These are phyloP conservation scores for Kuraishia piskuri DNA, from an alignment of 805 yeast genomes.

Conservation along the genomic window DNA sequence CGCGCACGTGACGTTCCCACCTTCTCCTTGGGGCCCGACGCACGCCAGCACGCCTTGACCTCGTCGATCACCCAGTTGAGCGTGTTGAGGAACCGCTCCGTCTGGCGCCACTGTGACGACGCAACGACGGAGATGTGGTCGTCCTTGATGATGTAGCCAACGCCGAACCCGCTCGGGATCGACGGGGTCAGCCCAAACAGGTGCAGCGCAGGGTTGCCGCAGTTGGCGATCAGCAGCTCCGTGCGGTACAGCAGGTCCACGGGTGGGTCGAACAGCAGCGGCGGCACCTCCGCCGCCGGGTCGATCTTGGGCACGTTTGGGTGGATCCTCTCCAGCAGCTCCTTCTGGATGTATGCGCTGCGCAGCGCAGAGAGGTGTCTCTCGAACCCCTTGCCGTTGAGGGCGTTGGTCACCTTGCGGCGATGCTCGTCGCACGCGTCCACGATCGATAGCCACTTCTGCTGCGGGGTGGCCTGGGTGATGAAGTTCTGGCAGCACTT, in stretches of 20 bases:
- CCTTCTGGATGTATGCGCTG: constrained; percentile 43
- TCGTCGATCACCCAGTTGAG: constrained; percentile 41
- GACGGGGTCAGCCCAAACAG: constrained; percentile 56
- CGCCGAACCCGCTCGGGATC: constrained; percentile 48
- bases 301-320: constrained; percentile 29
- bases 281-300: constrained; percentile 24
- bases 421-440: constrained; percentile 46
- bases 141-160: constrained; percentile 46
- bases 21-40: constrained; percentile 3
- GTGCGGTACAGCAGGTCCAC: constrained; percentile 26
- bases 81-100: constrained; percentile 45
- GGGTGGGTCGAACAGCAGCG: constrained; percentile 34
- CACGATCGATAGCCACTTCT: constrained; percentile 41
- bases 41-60: constrained; percentile 28
- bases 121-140: constrained; percentile 42
- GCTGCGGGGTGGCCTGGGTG: constrained; percentile 36
- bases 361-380: constrained; percentile 61
- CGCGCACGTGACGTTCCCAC: constrained; percentile 6
- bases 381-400: constrained; percentile 62
- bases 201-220: constrained; percentile 53
- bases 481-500: constrained; percentile 55
- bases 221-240: constrained; percentile 36
- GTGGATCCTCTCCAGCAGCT: constrained; percentile 35
- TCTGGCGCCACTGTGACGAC: constrained; percentile 53
- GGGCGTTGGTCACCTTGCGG: constrained; percentile 37